Base-by-base conservation (phyloP, 805 yeast genomes). In the Wickerhamomyces bovis region DNA sequence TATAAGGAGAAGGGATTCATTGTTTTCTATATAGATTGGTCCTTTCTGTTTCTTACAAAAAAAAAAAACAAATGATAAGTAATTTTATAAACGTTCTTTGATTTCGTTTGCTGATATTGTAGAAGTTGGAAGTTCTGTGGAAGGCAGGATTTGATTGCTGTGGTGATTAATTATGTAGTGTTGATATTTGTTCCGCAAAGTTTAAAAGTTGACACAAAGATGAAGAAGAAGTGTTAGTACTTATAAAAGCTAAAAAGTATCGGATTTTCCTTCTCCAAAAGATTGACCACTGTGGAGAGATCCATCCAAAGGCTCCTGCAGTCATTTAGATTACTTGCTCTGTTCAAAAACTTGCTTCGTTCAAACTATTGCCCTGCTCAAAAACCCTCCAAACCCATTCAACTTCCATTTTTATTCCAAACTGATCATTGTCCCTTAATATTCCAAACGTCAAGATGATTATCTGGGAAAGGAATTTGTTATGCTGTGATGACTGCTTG, bases 391-490 rank as follows among this genome's bases (percentile, higher is more conserved):
- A 28, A 28, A 22, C n/a, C 31, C 31, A 28, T 28, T 13, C 31
- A 4, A 12, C n/a, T 28, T 33, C 21, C 20, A 16, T 21, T 9
- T 12, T 18, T 33, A 4, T 16, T 16, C 21, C 21, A 16, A 33
- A 9, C 11, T 25, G 12, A 12, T 21, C 21, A 9, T 16, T 10
- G 12, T 11, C 28, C 21, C 11, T n/a, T n/a, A n/a, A n/a, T n/a
- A n/a, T n/a, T 3, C 20, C 16, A 19, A 36, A 10, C 19, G 20
- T 19, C 33, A 38, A 21, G 11, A 49, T 50, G 53, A 47, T 50
- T 12, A 41, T 50, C 42, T 41, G 47, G 25, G 44, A 44, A 21
- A 50, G 47, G 15, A 43, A 40, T 9, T 21, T 50, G 38, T 47
- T 42, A 40, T 31, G 44, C n/a, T 50, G 53, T 23, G 42, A 33